Conservation (phyloP, 2,329 filamentous ascomycete genomes). For the Uncinocarpus reesii region DNA sequence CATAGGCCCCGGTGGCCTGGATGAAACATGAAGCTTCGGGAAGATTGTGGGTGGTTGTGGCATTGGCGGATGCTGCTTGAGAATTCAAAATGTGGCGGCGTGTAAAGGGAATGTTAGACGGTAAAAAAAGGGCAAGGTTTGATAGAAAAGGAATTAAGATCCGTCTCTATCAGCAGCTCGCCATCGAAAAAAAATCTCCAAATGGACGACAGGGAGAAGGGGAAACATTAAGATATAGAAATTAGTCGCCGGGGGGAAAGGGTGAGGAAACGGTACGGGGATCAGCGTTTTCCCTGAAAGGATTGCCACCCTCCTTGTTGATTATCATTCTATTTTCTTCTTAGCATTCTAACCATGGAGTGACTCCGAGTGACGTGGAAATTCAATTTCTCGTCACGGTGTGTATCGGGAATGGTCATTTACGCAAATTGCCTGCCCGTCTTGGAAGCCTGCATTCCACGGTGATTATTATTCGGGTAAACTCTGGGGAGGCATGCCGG, state of each 20-base stretch:
- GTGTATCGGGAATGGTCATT: conserved; percentile 14
- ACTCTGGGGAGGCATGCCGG: conserved; percentile 2
- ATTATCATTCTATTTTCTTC: background rate
- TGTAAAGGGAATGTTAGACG: conserved; percentile 2
- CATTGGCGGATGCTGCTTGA: conserved; percentile 15
- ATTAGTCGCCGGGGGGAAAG: conserved; percentile 6
- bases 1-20: conserved; percentile 28
- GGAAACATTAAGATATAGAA: conserved; percentile 17
- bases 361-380: conserved; percentile 12
- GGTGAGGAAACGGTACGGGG: conserved; percentile 3
- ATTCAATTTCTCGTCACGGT: conserved; percentile 13
- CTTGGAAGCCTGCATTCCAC: conserved; percentile 3
- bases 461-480: conserved; percentile 6
- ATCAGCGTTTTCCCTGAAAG: conserved; percentile 7
- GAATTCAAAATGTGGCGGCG: background rate
- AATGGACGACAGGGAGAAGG: conserved; percentile 13
- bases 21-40: conserved; percentile 29
- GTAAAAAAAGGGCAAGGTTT: conserved; percentile 4
- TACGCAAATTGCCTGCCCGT: conserved; percentile 6
- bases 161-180: conserved; percentile 11
- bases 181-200: conserved; percentile 6
- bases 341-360: conserved; percentile 5
- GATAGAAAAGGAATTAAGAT: conserved; percentile 11
- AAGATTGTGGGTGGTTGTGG: conserved; percentile 20
- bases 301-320: conserved; percentile 10